These are phyloP conservation scores for Leptographium lundbergii DNA, from an alignment of 2,329 filamentous ascomycete genomes.

Conservation along the genomic window DNA sequence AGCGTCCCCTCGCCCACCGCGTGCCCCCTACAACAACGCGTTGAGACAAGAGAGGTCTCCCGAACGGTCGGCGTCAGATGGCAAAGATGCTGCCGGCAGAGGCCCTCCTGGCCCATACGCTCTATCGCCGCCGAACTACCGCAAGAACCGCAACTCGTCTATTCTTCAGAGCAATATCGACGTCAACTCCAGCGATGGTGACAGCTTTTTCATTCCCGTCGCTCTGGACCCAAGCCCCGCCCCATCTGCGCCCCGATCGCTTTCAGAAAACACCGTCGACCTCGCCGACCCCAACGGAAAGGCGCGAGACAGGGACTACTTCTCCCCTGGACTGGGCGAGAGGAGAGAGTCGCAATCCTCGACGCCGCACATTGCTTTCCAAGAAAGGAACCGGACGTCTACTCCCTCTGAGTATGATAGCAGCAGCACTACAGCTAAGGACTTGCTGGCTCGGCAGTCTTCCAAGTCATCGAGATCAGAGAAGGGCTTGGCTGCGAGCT, in stretches of 20 bases:
- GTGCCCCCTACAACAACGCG: slow-evolving; percentile 35
- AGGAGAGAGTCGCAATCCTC: slow-evolving; percentile 39
- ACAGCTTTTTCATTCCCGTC: slow-evolving; percentile 66
- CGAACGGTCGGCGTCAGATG: slow-evolving; percentile 31
- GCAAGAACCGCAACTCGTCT: slow-evolving; percentile 63
- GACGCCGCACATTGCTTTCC: slow-evolving; percentile 84
- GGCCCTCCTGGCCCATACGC: slow-evolving; percentile 29
- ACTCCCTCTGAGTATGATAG: slow-evolving; percentile 48
- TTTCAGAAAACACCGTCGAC: slow-evolving; percentile 33
- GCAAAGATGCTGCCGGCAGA: background rate
- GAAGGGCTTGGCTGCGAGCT: slow-evolving; percentile 19
- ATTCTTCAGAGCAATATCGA: slow-evolving; percentile 33
- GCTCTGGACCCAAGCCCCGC: slow-evolving; percentile 58
- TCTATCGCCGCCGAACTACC: slow-evolving; percentile 64
- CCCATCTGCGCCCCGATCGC: slow-evolving; percentile 38
- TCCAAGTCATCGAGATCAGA: slow-evolving; percentile 30
- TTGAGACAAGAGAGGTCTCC: slow-evolving; percentile 41
- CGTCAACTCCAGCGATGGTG: slow-evolving; percentile 35
- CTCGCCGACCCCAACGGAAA: slow-evolving; percentile 31
- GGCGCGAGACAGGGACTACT: slow-evolving; percentile 44
- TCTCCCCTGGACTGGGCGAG: slow-evolving; percentile 26
- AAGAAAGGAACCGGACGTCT: slow-evolving; percentile 60
- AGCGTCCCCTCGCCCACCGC: slow-evolving; percentile 51
- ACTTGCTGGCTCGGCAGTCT: slow-evolving; percentile 32
- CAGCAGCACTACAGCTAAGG: slow-evolving; percentile 32